Conservation (phyloP, 116 monocot genomes). For the Dioscorea cayenensis region DNA sequence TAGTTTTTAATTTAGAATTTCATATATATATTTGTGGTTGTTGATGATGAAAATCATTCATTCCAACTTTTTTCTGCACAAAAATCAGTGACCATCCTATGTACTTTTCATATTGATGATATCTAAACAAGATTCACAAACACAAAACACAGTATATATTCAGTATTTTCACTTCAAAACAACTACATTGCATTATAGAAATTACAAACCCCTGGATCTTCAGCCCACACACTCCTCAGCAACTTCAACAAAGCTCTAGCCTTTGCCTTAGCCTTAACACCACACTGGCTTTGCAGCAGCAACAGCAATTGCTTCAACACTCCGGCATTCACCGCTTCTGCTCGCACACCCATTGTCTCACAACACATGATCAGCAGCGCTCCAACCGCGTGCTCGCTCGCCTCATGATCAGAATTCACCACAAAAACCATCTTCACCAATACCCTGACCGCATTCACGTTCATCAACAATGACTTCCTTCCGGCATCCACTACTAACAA, state of each 20-base stretch:
- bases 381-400: slow-evolving; percentile 71
- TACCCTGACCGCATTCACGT: slow-evolving; percentile 15
- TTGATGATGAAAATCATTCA: no score
- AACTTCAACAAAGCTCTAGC: slow-evolving; percentile 58
- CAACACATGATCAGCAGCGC: slow-evolving; percentile 30
- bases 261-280: slow-evolving; percentile 41
- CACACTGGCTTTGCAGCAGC: slow-evolving; percentile 78
- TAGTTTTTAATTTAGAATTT: no score
- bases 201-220: slow-evolving; percentile 9
- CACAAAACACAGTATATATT: neutral
- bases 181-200: slow-evolving; percentile 4
- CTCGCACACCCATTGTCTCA: slow-evolving; percentile 19
- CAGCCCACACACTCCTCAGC: slow-evolving; percentile 38
- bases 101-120: no score
- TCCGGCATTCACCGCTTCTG: slow-evolving; percentile 50
- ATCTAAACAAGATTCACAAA: neutral
- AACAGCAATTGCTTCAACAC: slow-evolving; percentile 53
- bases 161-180: neutral
- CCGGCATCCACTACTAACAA: slow-evolving; percentile 27
- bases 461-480: slow-evolving; percentile 19
- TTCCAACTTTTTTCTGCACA: no score
- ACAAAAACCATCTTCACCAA: slow-evolving; percentile 59
- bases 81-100: no score
- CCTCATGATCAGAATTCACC: slow-evolving; percentile 32
- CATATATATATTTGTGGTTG: no score